phyloP scores from a whole-genome alignment of 2,329 filamentous ascomycete genomes.

The Ascochyta fabae region DNA sequence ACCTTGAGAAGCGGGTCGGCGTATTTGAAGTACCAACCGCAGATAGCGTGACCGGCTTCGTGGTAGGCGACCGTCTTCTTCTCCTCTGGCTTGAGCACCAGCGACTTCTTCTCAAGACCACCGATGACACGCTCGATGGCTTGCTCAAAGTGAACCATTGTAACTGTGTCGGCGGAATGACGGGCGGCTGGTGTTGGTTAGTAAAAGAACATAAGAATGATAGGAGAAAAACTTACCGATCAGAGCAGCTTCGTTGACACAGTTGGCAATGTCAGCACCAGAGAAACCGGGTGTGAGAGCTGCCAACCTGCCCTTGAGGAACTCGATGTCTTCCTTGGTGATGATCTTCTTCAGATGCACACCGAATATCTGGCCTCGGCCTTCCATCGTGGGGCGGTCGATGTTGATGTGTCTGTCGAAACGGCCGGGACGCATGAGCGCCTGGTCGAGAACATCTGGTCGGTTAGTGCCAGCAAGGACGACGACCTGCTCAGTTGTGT shows the following conservation, averaged over 20 bases:
- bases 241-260: slow-evolving; percentile 94
- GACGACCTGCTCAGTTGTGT: slow-evolving; percentile 93
- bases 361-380: slow-evolving; percentile 92
- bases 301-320: slow-evolving; percentile 84
- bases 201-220: slow-evolving; percentile 23
- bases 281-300: slow-evolving; percentile 96
- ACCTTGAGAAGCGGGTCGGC: slow-evolving; percentile 98
- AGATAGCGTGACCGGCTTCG: slow-evolving; percentile 97
- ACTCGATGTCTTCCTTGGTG: slow-evolving; percentile 86
- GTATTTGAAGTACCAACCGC: slow-evolving; percentile 95
- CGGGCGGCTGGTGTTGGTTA: slow-evolving; percentile 74
- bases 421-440: slow-evolving; percentile 92
- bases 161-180: slow-evolving; percentile 77
- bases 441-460: slow-evolving; percentile 92
- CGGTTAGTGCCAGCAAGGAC: slow-evolving; percentile 96
- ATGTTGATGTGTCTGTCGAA: slow-evolving; percentile 97
- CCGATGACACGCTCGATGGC: slow-evolving; percentile 97
- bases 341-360: slow-evolving; percentile 96
- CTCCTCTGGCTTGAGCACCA: slow-evolving; percentile 90
- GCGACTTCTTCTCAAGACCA: slow-evolving; percentile 94
- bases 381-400: slow-evolving; percentile 95
- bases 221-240: slow-evolving; percentile 71
- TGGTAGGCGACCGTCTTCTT: slow-evolving; percentile 98
- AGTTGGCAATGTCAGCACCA: slow-evolving; percentile 97
- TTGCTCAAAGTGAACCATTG: slow-evolving; percentile 92